Base-by-base conservation (phyloP, 257 asterid genomes). In the Solanum appendiculatum region DNA sequence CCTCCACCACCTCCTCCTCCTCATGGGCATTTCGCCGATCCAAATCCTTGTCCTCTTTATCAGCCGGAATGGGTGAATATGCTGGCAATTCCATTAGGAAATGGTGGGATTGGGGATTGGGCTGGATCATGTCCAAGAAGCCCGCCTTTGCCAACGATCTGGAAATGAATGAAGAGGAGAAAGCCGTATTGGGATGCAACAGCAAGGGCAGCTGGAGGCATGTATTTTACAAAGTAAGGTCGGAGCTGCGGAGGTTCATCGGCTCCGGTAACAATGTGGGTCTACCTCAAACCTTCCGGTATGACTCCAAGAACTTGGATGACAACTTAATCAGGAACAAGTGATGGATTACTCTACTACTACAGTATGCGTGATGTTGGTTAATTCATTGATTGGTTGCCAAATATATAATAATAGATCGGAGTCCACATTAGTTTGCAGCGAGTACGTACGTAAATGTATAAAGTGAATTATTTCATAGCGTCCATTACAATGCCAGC, bases 91-190 rank as follows among this genome's bases (percentile, higher is more conserved):
- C 98, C 27, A 91, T 93, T 54, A 88, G 91, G 82, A 87, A 90
- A 90, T 97, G 99, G 99, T 97, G 99, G 99, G 93, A 88, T 0
- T 92, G 93, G 96, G 98, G 98, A 58, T 91, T 91, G 94, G 91
- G 88, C 7, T 94, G 98, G 99, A 89, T 94, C 91, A 92, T 94
- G 83, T 92, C 98, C 29, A 90, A 94, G 23, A 96, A 93, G 66
- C 98, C 95, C 12, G 73, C 92, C 12, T 94, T 96, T 86, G 98
- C 96, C 85, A 23, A 85, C 75, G 99, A 96, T 94, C 95, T 96
- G 87, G 98, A 96, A 91, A 92, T 96, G 97, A 95, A 93, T 56
- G 98, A 94, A 48, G 95, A 94, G 9, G 98, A 94, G 85, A 90
- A 88, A 34, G 92, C 92, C 36, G 93, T 86, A 23, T 64, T 96